Conservation (phyloP, 208 protist genomes). For the Perkinsela sp. region DNA sequence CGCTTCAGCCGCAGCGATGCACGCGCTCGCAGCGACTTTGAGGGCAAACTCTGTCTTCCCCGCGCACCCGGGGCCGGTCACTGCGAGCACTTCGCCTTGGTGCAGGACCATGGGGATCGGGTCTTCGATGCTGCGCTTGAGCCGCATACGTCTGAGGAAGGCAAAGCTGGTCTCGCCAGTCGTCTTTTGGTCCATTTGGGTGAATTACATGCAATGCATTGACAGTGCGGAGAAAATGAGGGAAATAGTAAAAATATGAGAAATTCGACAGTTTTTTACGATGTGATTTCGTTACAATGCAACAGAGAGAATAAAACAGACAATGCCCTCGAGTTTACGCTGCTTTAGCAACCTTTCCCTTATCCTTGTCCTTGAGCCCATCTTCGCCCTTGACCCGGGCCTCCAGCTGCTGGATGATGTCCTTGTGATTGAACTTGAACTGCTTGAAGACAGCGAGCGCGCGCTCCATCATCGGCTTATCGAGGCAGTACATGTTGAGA, state of each 20-base stretch:
- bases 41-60: background rate
- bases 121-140: background rate
- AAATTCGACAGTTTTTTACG: too few relatives aligned
- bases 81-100: background rate
- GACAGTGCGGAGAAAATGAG: too few relatives aligned
- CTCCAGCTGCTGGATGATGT: background rate
- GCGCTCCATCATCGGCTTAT: background rate
- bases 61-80: background rate
- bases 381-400: background rate
- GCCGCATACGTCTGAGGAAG: background rate
- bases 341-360: too few relatives aligned
- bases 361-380: too few relatives aligned
- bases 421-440: background rate
- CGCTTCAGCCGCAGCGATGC: background rate
- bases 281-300: too few relatives aligned
- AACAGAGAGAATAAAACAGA: too few relatives aligned
- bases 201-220: too few relatives aligned
- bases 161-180: background rate
- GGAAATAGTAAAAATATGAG: too few relatives aligned
- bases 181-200: too few relatives aligned
- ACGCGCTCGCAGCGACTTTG: background rate
- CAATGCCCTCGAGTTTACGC: too few relatives aligned
- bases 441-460: background rate
- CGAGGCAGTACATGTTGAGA: background rate
- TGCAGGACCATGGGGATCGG: background rate